Evolutionary conservation across 345 rosid genomes (phyloP), one percentile per base, ranked within the genome.

Genomic region (Boechera retrofracta): DNA sequence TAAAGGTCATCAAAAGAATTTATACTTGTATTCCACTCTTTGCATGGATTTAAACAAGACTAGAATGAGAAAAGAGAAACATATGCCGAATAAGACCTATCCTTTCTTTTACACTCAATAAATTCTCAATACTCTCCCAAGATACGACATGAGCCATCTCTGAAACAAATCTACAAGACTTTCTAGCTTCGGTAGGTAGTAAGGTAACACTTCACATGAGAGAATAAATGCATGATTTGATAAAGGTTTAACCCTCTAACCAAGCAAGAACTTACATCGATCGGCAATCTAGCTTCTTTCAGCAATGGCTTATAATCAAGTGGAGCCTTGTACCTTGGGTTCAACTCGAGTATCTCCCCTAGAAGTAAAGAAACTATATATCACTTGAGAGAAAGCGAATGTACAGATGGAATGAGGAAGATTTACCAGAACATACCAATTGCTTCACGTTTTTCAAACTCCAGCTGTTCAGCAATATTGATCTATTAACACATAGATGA

Each of bases 261-360:
- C 9, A 52, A 77, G 52, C 39, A 64, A 56, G 53, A 55, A 79
- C 96, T 84, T 86, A 95, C 99, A 83, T 94, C 89, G 42, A 95
- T 84, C 6, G 90, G 87, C 74, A 95, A 86, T 65, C 67, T 82
- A 48, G 93, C 90, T 83, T 89, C 97, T 80, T 89, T 95, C 76
- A 87, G 73, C 85, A 88, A 78, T 33, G 96, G 98, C 73, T 86
- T 88, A 78, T 95, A 95, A 80, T 89, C 93, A 42, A 87, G 82
- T 35, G 98, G 97, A 41, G 86, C 85, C 85, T 89, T 95, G 86
- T 85, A 95, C 71, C 89, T 86, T 13, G 96, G 90, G 84, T 92
- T 92, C 75, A 95, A 69, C 78, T 83, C 85, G 49, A 92, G 82
- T 64, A 95, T 92, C 83, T 92, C 94, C 73, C 98, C 99, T 95